Conservation (phyloP, 441 rosid genomes). For the Populus hybrid region DNA sequence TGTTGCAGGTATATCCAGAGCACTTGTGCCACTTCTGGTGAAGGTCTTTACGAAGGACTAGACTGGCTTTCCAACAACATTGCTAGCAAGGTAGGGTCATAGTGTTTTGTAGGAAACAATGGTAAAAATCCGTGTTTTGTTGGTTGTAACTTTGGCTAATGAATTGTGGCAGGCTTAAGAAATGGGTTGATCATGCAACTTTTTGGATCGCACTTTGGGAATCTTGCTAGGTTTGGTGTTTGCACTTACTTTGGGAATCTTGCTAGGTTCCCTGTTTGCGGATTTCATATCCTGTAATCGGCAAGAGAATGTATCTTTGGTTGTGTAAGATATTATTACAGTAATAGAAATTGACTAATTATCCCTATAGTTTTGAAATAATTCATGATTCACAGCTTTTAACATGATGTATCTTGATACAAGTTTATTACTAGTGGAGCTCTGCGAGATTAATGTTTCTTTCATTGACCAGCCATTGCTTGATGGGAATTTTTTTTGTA, state of each 20-base stretch:
- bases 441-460: background rate
- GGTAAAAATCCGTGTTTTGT: background rate
- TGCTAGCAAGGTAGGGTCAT: conserved; percentile 25
- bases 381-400: conserved; percentile 12
- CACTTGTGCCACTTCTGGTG: too few relatives aligned
- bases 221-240: background rate
- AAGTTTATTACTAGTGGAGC: background rate
- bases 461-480: background rate
- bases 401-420: background rate
- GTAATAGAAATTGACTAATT: conserved; percentile 24
- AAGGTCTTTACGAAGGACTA: too few relatives aligned
- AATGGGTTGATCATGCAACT: background rate
- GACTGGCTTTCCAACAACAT: too few relatives aligned
- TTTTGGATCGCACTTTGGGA: background rate
- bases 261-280: background rate
- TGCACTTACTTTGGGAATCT: background rate
- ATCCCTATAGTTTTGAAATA: conserved; percentile 30
- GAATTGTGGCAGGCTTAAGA: conserved; percentile 27
- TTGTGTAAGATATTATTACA: conserved; percentile 16
- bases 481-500: background rate
- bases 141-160: background rate
- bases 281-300: conserved; percentile 16
- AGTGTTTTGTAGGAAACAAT: background rate
- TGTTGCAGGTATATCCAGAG: too few relatives aligned
- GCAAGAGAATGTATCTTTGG: background rate